Conservation (phyloP, 768 basidiomycete genomes). For the Pleurotus salmoneostramineus region DNA sequence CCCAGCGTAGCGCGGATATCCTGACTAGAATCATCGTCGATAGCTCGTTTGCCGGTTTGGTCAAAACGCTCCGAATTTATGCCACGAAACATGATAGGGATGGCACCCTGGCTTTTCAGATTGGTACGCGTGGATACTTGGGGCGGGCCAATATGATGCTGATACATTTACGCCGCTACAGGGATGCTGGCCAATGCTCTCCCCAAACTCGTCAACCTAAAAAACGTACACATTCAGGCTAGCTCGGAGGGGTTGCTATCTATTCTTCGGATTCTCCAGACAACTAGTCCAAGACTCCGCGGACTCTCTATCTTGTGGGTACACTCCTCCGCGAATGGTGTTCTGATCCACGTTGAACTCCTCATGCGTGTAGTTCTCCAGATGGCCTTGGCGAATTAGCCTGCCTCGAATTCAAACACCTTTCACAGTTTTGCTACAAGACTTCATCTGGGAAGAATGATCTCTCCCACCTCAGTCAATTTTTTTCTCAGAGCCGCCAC, state of each 20-base stretch:
- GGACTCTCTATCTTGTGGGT: conserved; percentile 54
- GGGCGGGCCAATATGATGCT: not conserved
- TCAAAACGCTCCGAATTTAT: conserved; percentile 56
- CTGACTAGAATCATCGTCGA: conserved; percentile 64
- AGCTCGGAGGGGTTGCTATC: conserved; percentile 47
- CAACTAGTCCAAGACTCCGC: conserved; percentile 45
- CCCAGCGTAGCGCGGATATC: conserved; percentile 68
- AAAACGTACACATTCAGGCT: conserved; percentile 60
- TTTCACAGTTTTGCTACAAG: conserved; percentile 56
- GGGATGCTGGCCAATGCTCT: conserved; percentile 70
- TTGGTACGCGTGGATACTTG: conserved; percentile 33
- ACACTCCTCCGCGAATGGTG: not conserved
- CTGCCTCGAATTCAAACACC: conserved; percentile 46
- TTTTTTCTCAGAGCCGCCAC: conserved; percentile 49
- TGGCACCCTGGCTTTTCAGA: conserved; percentile 59
- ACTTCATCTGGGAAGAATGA: conserved; percentile 34
- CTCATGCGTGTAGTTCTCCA: conserved; percentile 27
- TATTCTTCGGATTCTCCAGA: conserved; percentile 50
- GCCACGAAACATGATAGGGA: conserved; percentile 44
- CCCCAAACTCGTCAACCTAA: conserved; percentile 55
- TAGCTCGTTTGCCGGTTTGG: conserved; percentile 49
- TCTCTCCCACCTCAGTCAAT: conserved; percentile 34
- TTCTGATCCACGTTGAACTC: not conserved
- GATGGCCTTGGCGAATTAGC: conserved; percentile 42
- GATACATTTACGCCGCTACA: conserved; percentile 15